Percentiles rank a stretch among this genome's conserved stretches.
Evolutionary conservation across 352 stramenopile species (phyloP).

Genomic region (Lagenidium giganteum): DNA sequence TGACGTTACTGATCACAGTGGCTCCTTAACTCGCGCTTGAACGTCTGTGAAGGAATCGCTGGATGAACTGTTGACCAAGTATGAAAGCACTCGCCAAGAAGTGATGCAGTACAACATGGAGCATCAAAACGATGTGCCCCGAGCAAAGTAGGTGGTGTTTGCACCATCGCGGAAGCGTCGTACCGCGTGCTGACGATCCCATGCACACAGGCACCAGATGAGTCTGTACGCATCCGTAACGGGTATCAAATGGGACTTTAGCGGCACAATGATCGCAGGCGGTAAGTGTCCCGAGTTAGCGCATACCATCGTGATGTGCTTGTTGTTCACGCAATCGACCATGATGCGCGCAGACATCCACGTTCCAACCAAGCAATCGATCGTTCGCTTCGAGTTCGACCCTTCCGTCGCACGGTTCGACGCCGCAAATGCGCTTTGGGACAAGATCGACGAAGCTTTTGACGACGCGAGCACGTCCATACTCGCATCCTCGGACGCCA

Average conservation of each 20-base stretch:
- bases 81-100: constrained; percentile 55
- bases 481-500: no score
- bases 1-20: no score
- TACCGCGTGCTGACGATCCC: neutral
- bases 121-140: constrained; percentile 65
- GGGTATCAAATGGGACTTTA: constrained; percentile 79
- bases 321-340: neutral
- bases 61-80: constrained; percentile 55
- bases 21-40: constrained; percentile 4
- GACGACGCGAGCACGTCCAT: constrained; percentile 52
- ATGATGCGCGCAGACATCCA: constrained; percentile 40
- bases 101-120: constrained; percentile 49
- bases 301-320: neutral
- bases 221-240: constrained; percentile 68
- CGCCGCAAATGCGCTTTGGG: constrained; percentile 58
- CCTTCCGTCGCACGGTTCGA: constrained; percentile 44
- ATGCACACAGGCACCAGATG: constrained; percentile 55
- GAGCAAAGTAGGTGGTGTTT: constrained; percentile 42
- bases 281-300: constrained; percentile 10
- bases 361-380: constrained; percentile 43
- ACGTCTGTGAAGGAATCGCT: constrained; percentile 60
- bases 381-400: constrained; percentile 57
- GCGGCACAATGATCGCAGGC: constrained; percentile 35
- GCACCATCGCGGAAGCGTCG: neutral
- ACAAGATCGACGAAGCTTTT: constrained; percentile 64